A percentile compares a stretch with the other conserved stretches of the same genome.
Conservation (phyloP, 2,329 filamentous ascomycete species). For the Orbilia oligospora region DNA sequence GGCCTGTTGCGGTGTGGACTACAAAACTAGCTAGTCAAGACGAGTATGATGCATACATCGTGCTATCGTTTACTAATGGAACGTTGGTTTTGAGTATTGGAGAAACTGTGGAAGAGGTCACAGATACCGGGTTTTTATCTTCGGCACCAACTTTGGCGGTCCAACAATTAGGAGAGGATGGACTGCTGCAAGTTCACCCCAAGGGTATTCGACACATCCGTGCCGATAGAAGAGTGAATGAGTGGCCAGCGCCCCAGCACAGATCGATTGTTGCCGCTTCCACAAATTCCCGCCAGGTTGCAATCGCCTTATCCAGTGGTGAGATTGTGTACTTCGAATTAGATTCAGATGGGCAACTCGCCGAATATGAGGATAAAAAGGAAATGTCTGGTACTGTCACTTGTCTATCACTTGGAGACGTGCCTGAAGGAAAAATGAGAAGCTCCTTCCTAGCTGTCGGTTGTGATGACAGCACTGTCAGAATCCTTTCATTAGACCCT, state of each 20-base stretch:
- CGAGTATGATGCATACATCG: constrained; percentile 91
- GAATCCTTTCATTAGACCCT: constrained; percentile 89
- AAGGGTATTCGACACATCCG: constrained; percentile 94
- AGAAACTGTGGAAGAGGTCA: constrained; percentile 95
- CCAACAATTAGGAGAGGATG: constrained; percentile 93
- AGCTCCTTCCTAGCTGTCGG: constrained; percentile 96
- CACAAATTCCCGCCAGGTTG: constrained; percentile 93
- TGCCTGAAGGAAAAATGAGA: constrained; percentile 88
- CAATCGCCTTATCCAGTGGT: constrained; percentile 91
- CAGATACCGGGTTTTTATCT: constrained; percentile 90
- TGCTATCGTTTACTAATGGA: constrained; percentile 91
- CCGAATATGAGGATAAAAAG: constrained; percentile 94
- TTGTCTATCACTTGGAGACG: constrained; percentile 91
- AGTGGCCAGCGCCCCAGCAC: constrained; percentile 94
- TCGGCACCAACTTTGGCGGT: constrained; percentile 91
- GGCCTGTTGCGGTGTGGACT: constrained; percentile 95
- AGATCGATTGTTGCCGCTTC: constrained; percentile 89
- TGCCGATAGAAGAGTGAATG: constrained; percentile 81
- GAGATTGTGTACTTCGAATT: constrained; percentile 99
- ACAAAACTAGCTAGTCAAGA: constrained; percentile 86
- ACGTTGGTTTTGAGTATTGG: constrained; percentile 95
- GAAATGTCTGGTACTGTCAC: constrained; percentile 97
- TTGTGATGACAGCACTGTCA: constrained; percentile 95
- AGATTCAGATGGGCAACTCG: constrained; percentile 89
- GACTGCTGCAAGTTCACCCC: constrained; percentile 94